Evolutionary conservation across 257 asterid genomes (phyloP).

Genomic region (Solanum raphanifolium): DNA sequence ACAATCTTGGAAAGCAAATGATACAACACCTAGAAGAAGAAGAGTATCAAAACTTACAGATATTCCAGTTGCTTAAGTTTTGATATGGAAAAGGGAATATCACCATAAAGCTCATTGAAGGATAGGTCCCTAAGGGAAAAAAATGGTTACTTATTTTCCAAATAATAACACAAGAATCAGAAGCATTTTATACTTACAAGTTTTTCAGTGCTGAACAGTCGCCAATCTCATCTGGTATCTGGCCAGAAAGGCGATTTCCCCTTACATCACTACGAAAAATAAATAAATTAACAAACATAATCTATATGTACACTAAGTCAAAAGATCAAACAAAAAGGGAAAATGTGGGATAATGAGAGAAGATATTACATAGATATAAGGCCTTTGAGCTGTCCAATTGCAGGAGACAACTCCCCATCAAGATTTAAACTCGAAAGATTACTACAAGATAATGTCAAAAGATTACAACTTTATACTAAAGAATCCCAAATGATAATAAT

Average conservation of each 20-base stretch:
- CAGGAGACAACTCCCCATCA: slow-evolving; percentile 90
- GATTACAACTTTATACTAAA: background rate
- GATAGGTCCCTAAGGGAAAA: slow-evolving; percentile 59
- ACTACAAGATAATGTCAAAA: slow-evolving; percentile 23
- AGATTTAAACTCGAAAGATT: slow-evolving; percentile 87
- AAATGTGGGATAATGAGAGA: background rate
- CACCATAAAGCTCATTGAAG: slow-evolving; percentile 79
- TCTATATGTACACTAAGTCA: background rate
- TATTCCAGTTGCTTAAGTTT: slow-evolving; percentile 82
- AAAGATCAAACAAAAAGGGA: background rate
- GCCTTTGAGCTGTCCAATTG: slow-evolving; percentile 69
- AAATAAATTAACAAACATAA: background rate
- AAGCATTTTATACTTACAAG: slow-evolving; percentile 33
- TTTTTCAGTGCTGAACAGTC: slow-evolving; percentile 68
- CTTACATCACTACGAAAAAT: slow-evolving; percentile 42
- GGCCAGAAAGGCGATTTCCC: slow-evolving; percentile 76
- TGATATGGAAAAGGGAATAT: slow-evolving; percentile 88
- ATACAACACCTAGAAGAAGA: background rate
- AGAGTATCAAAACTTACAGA: slow-evolving; percentile 32
- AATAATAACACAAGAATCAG: background rate
- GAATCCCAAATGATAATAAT: background rate
- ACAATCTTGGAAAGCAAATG: background rate
- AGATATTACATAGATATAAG: slow-evolving; percentile 54
- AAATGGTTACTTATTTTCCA: background rate
- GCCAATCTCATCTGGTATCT: slow-evolving; percentile 97